Evolutionary conservation across 208 protist species (phyloP).

Genomic region (Phytomonas francai): DNA sequence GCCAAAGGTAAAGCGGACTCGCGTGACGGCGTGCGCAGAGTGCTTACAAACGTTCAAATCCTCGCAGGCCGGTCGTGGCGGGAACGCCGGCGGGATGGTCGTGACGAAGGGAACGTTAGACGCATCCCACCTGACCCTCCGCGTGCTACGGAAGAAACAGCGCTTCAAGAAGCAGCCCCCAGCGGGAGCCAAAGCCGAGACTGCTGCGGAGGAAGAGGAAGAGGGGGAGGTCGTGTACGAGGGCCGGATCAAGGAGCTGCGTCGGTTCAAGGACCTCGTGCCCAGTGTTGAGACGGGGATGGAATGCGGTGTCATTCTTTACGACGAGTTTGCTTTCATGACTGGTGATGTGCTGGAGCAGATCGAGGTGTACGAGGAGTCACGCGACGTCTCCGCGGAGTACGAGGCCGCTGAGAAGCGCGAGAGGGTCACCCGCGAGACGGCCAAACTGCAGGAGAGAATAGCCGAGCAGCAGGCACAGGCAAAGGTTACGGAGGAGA

Average conservation of each 20-base stretch:
- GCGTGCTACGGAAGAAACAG: constrained; percentile 51
- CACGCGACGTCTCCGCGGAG: constrained; percentile 71
- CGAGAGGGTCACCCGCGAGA: constrained; percentile 58
- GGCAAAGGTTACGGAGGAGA: neutral
- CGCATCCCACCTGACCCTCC: constrained; percentile 45
- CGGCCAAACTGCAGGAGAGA: constrained; percentile 35
- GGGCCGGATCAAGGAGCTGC: constrained; percentile 80
- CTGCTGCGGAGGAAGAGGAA: constrained; percentile 16
- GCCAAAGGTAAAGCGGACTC: constrained; percentile 58
- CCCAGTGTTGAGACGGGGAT: constrained; percentile 75
- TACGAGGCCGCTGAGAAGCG: constrained; percentile 60
- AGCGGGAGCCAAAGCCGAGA: constrained; percentile 6
- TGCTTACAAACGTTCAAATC: constrained; percentile 77
- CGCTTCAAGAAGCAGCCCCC: constrained; percentile 14
- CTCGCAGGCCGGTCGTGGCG: constrained; percentile 70
- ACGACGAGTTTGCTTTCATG: constrained; percentile 82
- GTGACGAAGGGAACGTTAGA: constrained; percentile 75
- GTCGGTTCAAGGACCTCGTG: constrained; percentile 85
- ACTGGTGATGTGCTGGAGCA: constrained; percentile 71
- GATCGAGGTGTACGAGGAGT: constrained; percentile 70
- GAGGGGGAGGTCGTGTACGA: constrained; percentile 67
- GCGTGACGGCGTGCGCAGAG: constrained; percentile 63
- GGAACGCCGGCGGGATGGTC: constrained; percentile 80
- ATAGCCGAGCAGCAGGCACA: constrained; percentile 14
- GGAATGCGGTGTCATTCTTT: constrained; percentile 85